Percentiles rank a stretch among this genome's conserved stretches.
Evolutionary conservation across 2,329 filamentous ascomycete genomes (phyloP).

Genomic region (Aureobasidium sp.): DNA sequence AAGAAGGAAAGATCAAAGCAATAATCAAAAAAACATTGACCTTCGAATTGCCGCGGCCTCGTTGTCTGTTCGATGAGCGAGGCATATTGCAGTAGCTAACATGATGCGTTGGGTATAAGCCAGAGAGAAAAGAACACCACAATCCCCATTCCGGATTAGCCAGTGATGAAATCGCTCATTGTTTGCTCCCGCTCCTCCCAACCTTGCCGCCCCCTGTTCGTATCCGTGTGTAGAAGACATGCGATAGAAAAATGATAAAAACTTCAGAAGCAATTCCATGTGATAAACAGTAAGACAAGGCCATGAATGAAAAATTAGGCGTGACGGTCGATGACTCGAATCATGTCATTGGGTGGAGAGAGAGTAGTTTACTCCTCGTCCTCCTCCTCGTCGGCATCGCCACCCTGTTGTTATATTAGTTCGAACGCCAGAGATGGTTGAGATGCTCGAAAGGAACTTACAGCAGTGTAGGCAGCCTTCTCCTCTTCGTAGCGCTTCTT

Average conservation of each 20-base stretch:
- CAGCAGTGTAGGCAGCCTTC: slow-evolving; percentile 80
- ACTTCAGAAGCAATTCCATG: slow-evolving; percentile 8
- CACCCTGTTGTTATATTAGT: slow-evolving; percentile 19
- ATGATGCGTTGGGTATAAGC: not conserved
- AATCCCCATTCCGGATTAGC: no score
- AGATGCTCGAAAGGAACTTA: slow-evolving; percentile 39
- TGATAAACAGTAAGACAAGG: slow-evolving; percentile 10
- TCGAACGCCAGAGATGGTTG: not conserved
- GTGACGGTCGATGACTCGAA: slow-evolving; percentile 7
- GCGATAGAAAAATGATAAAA: slow-evolving; percentile 4
- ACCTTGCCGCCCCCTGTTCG: not conserved
- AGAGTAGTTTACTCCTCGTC: slow-evolving; percentile 26
- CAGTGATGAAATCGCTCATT: not conserved
- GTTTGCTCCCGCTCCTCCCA: not conserved
- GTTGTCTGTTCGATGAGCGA: not conserved
- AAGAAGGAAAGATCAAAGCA: no score
- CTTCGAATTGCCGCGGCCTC: not conserved
- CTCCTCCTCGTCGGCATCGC: slow-evolving; percentile 26
- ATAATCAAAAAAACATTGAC: not conserved
- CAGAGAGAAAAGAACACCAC: not conserved
- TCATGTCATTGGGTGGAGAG: not conserved
- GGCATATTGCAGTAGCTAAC: not conserved
- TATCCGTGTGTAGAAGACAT: slow-evolving; percentile 8
- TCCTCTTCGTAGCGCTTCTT: slow-evolving; percentile 99
- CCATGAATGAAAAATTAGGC: slow-evolving; percentile 7